Conservation (phyloP, 768 basidiomycete genomes). For the button mushroom (Agaricus bisporus) region DNA sequence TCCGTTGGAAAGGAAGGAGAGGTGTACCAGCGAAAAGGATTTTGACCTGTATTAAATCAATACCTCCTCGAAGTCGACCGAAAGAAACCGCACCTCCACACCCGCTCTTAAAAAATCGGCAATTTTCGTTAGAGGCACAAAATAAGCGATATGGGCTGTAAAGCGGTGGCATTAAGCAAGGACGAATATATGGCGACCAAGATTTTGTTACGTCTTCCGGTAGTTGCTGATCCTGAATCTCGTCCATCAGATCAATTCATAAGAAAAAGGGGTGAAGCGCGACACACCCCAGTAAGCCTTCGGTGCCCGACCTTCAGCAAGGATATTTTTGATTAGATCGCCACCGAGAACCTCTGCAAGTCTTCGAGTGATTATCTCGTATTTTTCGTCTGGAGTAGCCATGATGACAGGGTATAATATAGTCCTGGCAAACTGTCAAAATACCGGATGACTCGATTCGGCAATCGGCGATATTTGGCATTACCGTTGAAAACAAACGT, state of each 20-base stretch:
- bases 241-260: constrained; percentile 8
- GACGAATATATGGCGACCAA: not conserved
- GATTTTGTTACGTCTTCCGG: constrained; percentile 75
- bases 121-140: constrained; percentile 91
- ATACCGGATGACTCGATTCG: constrained; percentile 10
- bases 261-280: constrained; percentile 5
- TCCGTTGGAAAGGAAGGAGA: not conserved
- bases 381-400: constrained; percentile 47
- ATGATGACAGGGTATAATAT: constrained; percentile 13
- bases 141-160: constrained; percentile 94
- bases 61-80: constrained; percentile 11
- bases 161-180: constrained; percentile 4
- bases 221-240: constrained; percentile 80
- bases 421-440: not conserved
- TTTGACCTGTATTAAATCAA: constrained; percentile 45
- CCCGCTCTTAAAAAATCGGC: constrained; percentile 92
- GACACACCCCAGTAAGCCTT: constrained; percentile 90
- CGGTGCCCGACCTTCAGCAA: constrained; percentile 68
- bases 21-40: constrained; percentile 70
- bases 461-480: constrained; percentile 9
- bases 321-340: constrained; percentile 74
- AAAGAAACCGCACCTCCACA: constrained; percentile 54
- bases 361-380: constrained; percentile 78
- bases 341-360: constrained; percentile 86
- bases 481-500: not conserved